Evolutionary conservation across 2,329 filamentous ascomycete species (phyloP).

Genomic region (Cytospora paraplurivora): DNA sequence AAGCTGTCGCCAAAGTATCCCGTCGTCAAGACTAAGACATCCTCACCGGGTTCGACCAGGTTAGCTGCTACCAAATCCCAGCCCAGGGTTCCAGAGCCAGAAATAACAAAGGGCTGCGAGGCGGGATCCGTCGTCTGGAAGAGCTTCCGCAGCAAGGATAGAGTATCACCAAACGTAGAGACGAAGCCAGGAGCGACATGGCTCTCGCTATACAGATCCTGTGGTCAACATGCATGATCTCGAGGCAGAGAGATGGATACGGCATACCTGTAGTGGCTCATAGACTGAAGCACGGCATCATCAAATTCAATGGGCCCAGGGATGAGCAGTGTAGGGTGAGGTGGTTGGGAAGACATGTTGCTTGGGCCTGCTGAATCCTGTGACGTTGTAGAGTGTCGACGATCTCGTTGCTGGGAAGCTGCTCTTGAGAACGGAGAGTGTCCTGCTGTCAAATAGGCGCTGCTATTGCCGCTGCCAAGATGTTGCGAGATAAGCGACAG

Average conservation of each 20-base stretch:
- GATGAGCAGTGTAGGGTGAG: slow-evolving; percentile 80
- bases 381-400: slow-evolving; percentile 35
- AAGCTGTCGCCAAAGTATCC: slow-evolving; percentile 98
- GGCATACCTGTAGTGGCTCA: slow-evolving; percentile 85
- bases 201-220: slow-evolving; percentile 68
- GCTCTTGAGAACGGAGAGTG: slow-evolving; percentile 35
- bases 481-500: slow-evolving; percentile 44
- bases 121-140: slow-evolving; percentile 85
- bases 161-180: slow-evolving; percentile 84
- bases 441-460: slow-evolving; percentile 18
- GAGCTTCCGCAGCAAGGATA: slow-evolving; percentile 85
- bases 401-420: slow-evolving; percentile 35
- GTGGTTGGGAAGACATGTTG: slow-evolving; percentile 63
- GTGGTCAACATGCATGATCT: slow-evolving; percentile 2
- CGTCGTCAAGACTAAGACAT: slow-evolving; percentile 89
- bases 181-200: slow-evolving; percentile 91
- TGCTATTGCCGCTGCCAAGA: slow-evolving; percentile 33
- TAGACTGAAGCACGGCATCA: slow-evolving; percentile 91
- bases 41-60: slow-evolving; percentile 83
- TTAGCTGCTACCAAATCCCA: slow-evolving; percentile 98
- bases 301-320: slow-evolving; percentile 98
- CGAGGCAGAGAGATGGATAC: background rate
- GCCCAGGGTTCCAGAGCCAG: slow-evolving; percentile 90
- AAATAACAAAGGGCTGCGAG: slow-evolving; percentile 90
- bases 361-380: slow-evolving; percentile 28